Conservation (phyloP, 2,329 filamentous ascomycete species). For the Cryoendolithus antarcticus region DNA sequence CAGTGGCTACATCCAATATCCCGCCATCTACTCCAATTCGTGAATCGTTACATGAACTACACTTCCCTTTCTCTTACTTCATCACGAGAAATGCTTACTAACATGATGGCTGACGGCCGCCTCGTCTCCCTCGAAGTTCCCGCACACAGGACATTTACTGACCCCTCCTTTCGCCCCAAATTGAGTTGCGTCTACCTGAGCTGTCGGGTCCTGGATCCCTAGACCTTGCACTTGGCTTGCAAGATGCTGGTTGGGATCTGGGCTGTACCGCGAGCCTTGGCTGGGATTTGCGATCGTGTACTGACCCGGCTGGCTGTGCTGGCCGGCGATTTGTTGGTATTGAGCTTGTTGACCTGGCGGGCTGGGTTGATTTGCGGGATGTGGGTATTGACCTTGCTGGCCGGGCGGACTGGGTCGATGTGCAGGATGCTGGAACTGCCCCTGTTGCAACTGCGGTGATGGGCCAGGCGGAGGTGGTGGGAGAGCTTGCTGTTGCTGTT, state of each 20-base stretch:
- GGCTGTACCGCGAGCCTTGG: constrained; percentile 3
- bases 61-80: background rate
- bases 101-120: constrained; percentile 23
- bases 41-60: background rate
- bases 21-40: too few relatives aligned
- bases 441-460: constrained; percentile 3
- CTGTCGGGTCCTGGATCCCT: constrained; percentile 6
- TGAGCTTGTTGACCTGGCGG: constrained; percentile 6
- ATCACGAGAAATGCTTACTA: constrained; percentile 17
- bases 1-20: too few relatives aligned
- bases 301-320: constrained; percentile 3
- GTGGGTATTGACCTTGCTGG: constrained; percentile 5
- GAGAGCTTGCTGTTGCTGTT: background rate
- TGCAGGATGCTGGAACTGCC: constrained; percentile 6
- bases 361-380: background rate
- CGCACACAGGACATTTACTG: constrained; percentile 21
- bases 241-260: constrained; percentile 1
- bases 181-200: constrained; percentile 2
- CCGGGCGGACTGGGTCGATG: constrained; percentile 4
- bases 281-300: constrained; percentile 3
- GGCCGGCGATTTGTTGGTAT: constrained; percentile 2
- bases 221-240: constrained; percentile 3
- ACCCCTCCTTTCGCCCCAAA: background rate
- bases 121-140: constrained; percentile 22
- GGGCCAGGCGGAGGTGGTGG: constrained; percentile 4